These are phyloP conservation scores for Cucurbita pepo DNA, from an alignment of 306 rosid genomes.

Conservation along the genomic window DNA sequence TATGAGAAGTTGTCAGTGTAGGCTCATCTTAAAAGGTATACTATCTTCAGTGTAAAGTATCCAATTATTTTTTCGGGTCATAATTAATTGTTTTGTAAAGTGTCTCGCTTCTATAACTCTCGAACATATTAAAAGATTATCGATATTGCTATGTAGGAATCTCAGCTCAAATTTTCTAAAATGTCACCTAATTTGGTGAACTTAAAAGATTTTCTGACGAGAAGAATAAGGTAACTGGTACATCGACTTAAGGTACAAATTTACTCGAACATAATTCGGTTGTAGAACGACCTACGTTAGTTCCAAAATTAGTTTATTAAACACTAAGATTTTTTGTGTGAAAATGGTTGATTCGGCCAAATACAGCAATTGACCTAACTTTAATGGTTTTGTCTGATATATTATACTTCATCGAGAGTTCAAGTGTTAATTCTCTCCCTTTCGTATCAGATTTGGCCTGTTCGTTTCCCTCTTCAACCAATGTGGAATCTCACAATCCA, in stretches of 20 bases:
- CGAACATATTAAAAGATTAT: not conserved
- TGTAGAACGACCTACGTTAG: no score
- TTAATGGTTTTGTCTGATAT: conserved; percentile 63
- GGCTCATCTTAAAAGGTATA: no score
- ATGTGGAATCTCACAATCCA: no score
- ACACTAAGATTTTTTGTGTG: no score
- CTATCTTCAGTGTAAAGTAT: not conserved
- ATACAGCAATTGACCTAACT: conserved; percentile 46
- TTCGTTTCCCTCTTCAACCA: no score
- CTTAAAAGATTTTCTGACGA: not conserved
- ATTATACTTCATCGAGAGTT: conserved; percentile 31
- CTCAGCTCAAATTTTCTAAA: not conserved
- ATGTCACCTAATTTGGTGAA: not conserved
- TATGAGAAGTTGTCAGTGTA: no score
- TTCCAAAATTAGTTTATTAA: no score
- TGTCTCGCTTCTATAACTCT: not conserved
- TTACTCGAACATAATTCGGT: no score
- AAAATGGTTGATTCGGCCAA: conserved; percentile 63
- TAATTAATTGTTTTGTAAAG: not conserved
- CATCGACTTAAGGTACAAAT: no score
- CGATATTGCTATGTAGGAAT: not conserved
- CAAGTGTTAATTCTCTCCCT: conserved; percentile 27
- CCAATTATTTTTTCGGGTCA: not conserved
- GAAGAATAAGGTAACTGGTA: not conserved
- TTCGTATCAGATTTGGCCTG: not conserved